A percentile compares a stretch with the other conserved stretches of the same genome.
phyloP scores from a whole-genome alignment of 2,329 filamentous ascomycete species.

The Aspergillus persii region DNA sequence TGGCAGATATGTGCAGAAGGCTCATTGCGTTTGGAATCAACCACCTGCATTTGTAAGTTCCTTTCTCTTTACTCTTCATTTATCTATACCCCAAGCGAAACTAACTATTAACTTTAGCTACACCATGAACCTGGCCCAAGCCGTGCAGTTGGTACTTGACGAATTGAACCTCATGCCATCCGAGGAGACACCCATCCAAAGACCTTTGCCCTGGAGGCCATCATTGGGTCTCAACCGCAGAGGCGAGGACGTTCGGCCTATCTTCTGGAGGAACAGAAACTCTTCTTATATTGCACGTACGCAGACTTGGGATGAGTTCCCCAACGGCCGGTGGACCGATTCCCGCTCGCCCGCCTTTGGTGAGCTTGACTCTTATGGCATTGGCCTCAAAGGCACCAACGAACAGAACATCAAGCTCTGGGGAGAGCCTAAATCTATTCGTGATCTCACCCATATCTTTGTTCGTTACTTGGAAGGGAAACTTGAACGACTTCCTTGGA shows the following conservation, averaged over 20 bases:
- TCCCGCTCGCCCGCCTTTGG: constrained; percentile 94
- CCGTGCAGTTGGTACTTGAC: constrained; percentile 89
- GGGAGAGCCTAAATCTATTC: constrained; percentile 77
- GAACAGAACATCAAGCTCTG: constrained; percentile 94
- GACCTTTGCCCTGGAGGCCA: constrained; percentile 93
- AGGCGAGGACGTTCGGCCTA: constrained; percentile 92
- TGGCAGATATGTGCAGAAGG: constrained; percentile 86
- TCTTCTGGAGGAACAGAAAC: constrained; percentile 98
- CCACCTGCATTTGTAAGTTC: constrained; percentile 80
- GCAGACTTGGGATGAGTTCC: constrained; percentile 98
- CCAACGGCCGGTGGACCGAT: constrained; percentile 98
- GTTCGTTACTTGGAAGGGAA: constrained; percentile 79
- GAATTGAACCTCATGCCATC: constrained; percentile 81
- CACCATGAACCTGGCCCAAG: constrained; percentile 97
- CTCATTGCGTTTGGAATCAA: constrained; percentile 78
- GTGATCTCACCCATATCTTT: constrained; percentile 80
- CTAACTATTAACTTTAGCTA: constrained; percentile 53
- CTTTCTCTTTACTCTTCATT: neutral
- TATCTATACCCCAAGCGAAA: neutral
- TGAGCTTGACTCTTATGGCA: constrained; percentile 89
- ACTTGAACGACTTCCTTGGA: constrained; percentile 86
- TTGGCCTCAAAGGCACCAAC: constrained; percentile 90
- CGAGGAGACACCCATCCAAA: constrained; percentile 73
- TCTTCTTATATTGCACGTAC: constrained; percentile 94
- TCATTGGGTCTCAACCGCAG: constrained; percentile 85